Evolutionary conservation across 495 filamentous ascomycete species (phyloP).

Genomic region (Barbatosphaeria neglecta): DNA sequence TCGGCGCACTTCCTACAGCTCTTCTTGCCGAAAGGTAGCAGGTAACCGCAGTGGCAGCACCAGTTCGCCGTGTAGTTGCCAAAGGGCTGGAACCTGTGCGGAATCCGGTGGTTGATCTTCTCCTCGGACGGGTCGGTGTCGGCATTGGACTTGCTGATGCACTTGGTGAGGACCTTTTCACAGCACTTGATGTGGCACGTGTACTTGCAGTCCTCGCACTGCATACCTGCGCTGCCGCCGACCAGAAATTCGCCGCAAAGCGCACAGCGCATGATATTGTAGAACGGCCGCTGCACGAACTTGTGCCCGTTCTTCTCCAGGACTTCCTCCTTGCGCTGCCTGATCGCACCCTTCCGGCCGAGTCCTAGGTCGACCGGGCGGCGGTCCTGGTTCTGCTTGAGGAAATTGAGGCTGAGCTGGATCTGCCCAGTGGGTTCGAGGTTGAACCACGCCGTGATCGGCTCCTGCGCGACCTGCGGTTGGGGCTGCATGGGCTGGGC

Average conservation of each 20-base stretch:
- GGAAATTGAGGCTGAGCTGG: constrained; percentile 71
- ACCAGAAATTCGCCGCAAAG: constrained; percentile 88
- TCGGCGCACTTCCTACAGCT: constrained; percentile 89
- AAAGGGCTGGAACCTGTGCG: constrained; percentile 88
- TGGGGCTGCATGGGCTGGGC: constrained; percentile 8
- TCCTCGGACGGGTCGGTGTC: constrained; percentile 97
- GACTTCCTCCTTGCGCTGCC: constrained; percentile 92
- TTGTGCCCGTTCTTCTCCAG: constrained; percentile 99
- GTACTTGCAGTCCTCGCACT: constrained; percentile 99
- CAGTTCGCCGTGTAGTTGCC: constrained; percentile 97
- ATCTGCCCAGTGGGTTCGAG: constrained; percentile 89
- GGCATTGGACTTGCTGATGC: constrained; percentile 97
- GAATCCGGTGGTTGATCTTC: constrained; percentile 98
- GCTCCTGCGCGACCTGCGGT: constrained; percentile 43
- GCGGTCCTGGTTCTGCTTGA: constrained; percentile 46
- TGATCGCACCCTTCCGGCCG: constrained; percentile 88
- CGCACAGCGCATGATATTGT: constrained; percentile 99
- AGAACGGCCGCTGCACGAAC: constrained; percentile 94
- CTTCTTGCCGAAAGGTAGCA: constrained; percentile 92
- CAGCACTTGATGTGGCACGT: constrained; percentile 98
- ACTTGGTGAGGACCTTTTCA: constrained; percentile 95
- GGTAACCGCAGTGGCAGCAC: constrained; percentile 98
- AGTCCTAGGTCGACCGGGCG: constrained; percentile 77
- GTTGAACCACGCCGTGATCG: constrained; percentile 93
- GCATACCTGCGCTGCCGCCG: constrained; percentile 97